These are phyloP conservation scores for Rhizopus arrhizus DNA, from an alignment of 371 early-diverging fungal species.

Conservation along the genomic window DNA sequence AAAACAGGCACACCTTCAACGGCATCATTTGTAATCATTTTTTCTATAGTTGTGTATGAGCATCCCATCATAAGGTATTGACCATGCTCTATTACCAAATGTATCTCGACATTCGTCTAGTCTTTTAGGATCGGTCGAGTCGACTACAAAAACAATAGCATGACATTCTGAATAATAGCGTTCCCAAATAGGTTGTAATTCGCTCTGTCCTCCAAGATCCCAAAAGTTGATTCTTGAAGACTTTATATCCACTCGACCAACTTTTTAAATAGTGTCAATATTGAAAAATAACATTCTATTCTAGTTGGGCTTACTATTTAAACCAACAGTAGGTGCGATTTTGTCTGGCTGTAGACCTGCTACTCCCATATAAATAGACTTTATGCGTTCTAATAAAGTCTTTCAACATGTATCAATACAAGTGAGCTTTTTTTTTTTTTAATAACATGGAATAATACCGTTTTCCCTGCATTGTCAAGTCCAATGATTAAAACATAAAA, in stretches of 20 bases:
- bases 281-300: background rate
- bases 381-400: constrained; percentile 34
- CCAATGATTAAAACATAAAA: constrained; percentile 94
- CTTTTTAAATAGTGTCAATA: constrained; percentile 36
- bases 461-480: constrained; percentile 96
- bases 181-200: constrained; percentile 89
- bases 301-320: constrained; percentile 71
- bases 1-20: constrained; percentile 89
- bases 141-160: constrained; percentile 91
- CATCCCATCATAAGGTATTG: background rate
- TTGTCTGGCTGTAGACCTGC: constrained; percentile 82
- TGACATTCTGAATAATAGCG: constrained; percentile 94
- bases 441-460: constrained; percentile 51
- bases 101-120: constrained; percentile 80
- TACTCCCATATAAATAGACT: constrained; percentile 30
- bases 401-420: constrained; percentile 6
- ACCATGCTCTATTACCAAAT: constrained; percentile 64
- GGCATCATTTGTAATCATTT: constrained; percentile 71
- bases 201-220: constrained; percentile 94
- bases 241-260: constrained; percentile 77
- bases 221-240: constrained; percentile 80
- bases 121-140: constrained; percentile 78
- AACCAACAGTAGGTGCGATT: constrained; percentile 93
- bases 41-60: constrained; percentile 46
- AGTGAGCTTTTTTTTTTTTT: constrained; percentile 4